Evolutionary conservation across 805 yeast genomes (phyloP), one percentile per base, ranked within the genome.

Genomic region (Saccharomycodes ludwigii): DNA sequence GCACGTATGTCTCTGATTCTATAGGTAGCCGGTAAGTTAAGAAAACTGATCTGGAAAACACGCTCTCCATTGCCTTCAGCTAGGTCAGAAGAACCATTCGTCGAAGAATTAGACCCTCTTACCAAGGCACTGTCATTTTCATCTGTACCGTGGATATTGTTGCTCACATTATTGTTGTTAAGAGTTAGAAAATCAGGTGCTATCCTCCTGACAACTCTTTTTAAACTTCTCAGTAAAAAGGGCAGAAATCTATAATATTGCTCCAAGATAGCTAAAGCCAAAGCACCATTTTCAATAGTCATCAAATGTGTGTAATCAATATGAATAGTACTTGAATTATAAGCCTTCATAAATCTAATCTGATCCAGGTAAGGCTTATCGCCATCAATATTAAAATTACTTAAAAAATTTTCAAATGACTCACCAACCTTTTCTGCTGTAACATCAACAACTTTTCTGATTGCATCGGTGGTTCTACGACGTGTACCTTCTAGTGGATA

Each of bases 391-490:
- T 42, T 58, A 48, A 64, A 88, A 20, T 71, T 79, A 47, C 75
- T 80, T 34, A 88, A 57, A 48, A 88, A 88, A 41, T 68, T 72
- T 52, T 86, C 95, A 53, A 91, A 88, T 11, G 86, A 75, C 54
- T 84, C 95, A 27, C 88, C 71, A 12, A 91, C 96, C 44, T 83
- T 83, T 51, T 86, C 96, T 37, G 95, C 96, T 3, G 95, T 84
- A 29, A 74, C 73, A 59, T 91, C 98, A 18, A 72, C 72, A 18
- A 91, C 95, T 50, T 80, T 83, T 18, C 93, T 85, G 33, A 88
- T 82, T 18, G 74, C 73, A 36, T 71, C 64, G 37, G 76, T 61
- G 38, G 71, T 69, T 47, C 77, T 67, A 58, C 79, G 66, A 46
- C 67, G 58, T n/a, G n/a, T n/a, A n/a, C n/a, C n/a, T n/a, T n/a